Evolutionary conservation across 1,139 yeast genomes (phyloP).

Genomic region (Saccharomycopsis hybrid): DNA sequence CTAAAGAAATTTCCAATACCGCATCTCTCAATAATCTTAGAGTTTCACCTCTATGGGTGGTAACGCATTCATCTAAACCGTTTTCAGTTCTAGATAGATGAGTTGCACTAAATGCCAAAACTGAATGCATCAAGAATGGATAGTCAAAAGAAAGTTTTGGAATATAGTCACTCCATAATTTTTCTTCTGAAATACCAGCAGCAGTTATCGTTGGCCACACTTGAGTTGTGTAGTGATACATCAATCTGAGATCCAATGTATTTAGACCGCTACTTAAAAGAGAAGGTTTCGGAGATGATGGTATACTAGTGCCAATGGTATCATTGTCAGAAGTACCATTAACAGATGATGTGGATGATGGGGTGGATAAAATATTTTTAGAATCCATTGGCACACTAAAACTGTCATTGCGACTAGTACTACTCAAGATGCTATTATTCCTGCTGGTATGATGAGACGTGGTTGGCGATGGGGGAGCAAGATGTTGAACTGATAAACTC

Average conservation of each 20-base stretch:
- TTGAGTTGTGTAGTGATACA: slow-evolving; percentile 80
- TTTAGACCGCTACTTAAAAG: slow-evolving; percentile 43
- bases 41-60: slow-evolving; percentile 85
- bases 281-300: slow-evolving; percentile 14
- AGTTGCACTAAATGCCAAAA: slow-evolving; percentile 86
- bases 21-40: slow-evolving; percentile 74
- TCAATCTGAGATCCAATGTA: slow-evolving; percentile 68
- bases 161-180: slow-evolving; percentile 82
- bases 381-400: background rate
- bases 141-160: slow-evolving; percentile 83
- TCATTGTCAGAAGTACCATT: slow-evolving; percentile 5
- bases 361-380: background rate
- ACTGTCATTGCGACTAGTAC: no score
- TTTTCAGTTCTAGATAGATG: slow-evolving; percentile 74
- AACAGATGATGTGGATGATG: slow-evolving; percentile 1
- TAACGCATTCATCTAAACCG: slow-evolving; percentile 77
- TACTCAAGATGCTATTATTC: no score
- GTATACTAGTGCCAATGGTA: slow-evolving; percentile 5
- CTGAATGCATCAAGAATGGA: slow-evolving; percentile 88
- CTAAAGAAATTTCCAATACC: slow-evolving; percentile 72
- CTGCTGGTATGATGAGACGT: background rate
- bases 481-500: background rate
- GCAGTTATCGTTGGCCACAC: slow-evolving; percentile 85
- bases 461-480: background rate
- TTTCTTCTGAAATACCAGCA: slow-evolving; percentile 82